Evolutionary conservation across 2,329 filamentous ascomycete genomes (phyloP).

Genomic region (Diaporthe ampelina): DNA sequence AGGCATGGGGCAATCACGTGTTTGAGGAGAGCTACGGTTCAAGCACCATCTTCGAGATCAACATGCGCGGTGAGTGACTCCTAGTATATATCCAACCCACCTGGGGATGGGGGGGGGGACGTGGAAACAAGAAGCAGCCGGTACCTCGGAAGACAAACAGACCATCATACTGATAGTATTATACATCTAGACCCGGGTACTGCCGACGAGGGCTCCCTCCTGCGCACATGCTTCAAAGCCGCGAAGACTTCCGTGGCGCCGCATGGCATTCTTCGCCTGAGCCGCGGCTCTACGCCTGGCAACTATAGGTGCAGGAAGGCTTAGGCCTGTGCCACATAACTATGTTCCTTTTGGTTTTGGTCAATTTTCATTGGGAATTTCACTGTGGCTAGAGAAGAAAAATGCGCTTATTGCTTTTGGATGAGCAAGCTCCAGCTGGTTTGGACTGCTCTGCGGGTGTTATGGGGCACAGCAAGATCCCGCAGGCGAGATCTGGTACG

Average conservation of each 20-base stretch:
- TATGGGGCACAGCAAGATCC: background rate
- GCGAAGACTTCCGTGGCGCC: background rate
- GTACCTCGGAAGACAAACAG: no score
- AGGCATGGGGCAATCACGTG: background rate
- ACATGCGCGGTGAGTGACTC: background rate
- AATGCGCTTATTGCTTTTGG: no score
- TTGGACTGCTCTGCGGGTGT: background rate
- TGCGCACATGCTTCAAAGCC: background rate
- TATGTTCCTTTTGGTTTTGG: no score
- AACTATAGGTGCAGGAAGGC: conserved; percentile 5
- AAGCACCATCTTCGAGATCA: background rate
- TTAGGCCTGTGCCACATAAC: background rate
- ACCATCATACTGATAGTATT: no score
- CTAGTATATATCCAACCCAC: no score
- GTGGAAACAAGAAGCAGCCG: no score
- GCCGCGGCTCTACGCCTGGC: background rate
- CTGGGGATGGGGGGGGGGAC: no score
- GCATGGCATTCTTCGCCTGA: conserved; percentile 1
- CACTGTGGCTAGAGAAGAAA: no score
- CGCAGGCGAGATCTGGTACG: background rate
- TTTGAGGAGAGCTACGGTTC: background rate
- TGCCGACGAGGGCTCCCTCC: background rate
- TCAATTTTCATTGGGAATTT: no score
- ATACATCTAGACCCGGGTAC: background rate
- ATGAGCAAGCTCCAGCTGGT: background rate